Evolutionary conservation across 352 stramenopile species (phyloP).

Genomic region (Phytopythium aichiense): DNA sequence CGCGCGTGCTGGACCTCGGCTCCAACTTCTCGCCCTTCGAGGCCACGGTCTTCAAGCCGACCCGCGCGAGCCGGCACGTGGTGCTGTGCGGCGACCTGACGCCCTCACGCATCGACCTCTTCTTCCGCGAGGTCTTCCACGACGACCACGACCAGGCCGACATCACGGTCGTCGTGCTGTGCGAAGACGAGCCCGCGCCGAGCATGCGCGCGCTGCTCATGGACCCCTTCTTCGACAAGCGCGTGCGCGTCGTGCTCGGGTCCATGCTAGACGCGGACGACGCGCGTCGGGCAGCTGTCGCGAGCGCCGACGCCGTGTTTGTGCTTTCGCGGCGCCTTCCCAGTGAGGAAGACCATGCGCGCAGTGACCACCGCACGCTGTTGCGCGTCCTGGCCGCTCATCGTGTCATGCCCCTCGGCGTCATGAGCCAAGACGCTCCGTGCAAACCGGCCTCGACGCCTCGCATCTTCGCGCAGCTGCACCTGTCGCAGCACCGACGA

Average conservation of each 20-base stretch:
- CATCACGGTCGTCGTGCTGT: slow-evolving; percentile 73
- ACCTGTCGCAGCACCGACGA: slow-evolving; percentile 69
- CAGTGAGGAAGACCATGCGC: slow-evolving; percentile 57
- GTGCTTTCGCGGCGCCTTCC: slow-evolving; percentile 61
- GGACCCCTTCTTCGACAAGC: slow-evolving; percentile 84
- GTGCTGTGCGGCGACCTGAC: slow-evolving; percentile 83
- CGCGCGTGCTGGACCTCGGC: slow-evolving; percentile 75
- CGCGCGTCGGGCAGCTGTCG: slow-evolving; percentile 60
- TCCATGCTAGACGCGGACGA: slow-evolving; percentile 80
- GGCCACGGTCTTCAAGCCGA: slow-evolving; percentile 66
- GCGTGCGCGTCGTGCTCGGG: slow-evolving; percentile 77
- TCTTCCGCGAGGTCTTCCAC: slow-evolving; percentile 87
- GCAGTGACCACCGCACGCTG: slow-evolving; percentile 74
- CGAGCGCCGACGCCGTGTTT: slow-evolving; percentile 69
- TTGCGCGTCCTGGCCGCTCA: slow-evolving; percentile 78
- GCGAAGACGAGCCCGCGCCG: slow-evolving; percentile 69
- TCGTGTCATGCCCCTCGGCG: slow-evolving; percentile 45
- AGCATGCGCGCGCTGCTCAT: slow-evolving; percentile 72
- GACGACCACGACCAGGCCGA: slow-evolving; percentile 83
- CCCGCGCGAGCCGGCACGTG: slow-evolving; percentile 56
- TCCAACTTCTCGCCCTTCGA: slow-evolving; percentile 74
- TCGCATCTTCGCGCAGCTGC: slow-evolving; percentile 72
- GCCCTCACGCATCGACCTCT: slow-evolving; percentile 74
- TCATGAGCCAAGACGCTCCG: slow-evolving; percentile 4
- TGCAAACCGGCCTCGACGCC: not conserved